phyloP scores from a whole-genome alignment of 2,329 filamentous ascomycete genomes.

The Metarhizium brunneum region DNA sequence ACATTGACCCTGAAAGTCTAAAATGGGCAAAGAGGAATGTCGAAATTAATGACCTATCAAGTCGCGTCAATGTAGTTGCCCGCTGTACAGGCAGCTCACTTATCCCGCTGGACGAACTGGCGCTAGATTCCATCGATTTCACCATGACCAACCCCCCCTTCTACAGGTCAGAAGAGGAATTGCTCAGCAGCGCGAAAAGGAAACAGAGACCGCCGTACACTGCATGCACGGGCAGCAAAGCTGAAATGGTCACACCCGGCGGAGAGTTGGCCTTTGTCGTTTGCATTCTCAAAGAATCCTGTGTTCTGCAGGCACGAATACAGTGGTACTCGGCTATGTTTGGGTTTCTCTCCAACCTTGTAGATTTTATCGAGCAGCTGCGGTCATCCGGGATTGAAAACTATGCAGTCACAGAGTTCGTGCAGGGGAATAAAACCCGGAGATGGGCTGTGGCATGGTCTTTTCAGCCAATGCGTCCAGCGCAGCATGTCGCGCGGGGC shows the following conservation, averaged over 20 bases:
- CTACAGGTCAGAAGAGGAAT: slow-evolving; percentile 65
- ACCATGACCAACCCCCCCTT: slow-evolving; percentile 94
- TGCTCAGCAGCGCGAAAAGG: slow-evolving; percentile 51
- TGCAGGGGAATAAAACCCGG: slow-evolving; percentile 68
- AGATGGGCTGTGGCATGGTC: slow-evolving; percentile 90
- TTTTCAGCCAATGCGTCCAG: slow-evolving; percentile 58
- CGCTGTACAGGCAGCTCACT: slow-evolving; percentile 44
- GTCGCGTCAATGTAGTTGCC: slow-evolving; percentile 54
- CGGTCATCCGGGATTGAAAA: slow-evolving; percentile 55
- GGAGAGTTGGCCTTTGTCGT: slow-evolving; percentile 70
- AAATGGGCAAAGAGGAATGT: slow-evolving; percentile 60
- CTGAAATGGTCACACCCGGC: slow-evolving; percentile 78
- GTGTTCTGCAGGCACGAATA: slow-evolving; percentile 48
- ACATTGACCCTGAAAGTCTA: slow-evolving; percentile 67
- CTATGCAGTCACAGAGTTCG: slow-evolving; percentile 72
- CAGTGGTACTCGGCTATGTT: slow-evolving; percentile 91
- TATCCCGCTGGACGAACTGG: slow-evolving; percentile 52
- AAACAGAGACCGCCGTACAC: slow-evolving; percentile 64
- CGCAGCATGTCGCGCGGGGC: slow-evolving; percentile 34
- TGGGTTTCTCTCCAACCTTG: slow-evolving; percentile 65
- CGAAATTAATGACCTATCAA: slow-evolving; percentile 50
- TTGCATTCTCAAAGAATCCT: slow-evolving; percentile 62
- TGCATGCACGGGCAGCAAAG: slow-evolving; percentile 64
- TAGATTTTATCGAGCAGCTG: slow-evolving; percentile 51
- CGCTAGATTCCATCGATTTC: slow-evolving; percentile 56